A percentile compares a stretch with the other conserved stretches of the same genome.
These are phyloP conservation scores for Pleurotus giganteus DNA, from an alignment of 768 basidiomycete species.

Conservation along the genomic window DNA sequence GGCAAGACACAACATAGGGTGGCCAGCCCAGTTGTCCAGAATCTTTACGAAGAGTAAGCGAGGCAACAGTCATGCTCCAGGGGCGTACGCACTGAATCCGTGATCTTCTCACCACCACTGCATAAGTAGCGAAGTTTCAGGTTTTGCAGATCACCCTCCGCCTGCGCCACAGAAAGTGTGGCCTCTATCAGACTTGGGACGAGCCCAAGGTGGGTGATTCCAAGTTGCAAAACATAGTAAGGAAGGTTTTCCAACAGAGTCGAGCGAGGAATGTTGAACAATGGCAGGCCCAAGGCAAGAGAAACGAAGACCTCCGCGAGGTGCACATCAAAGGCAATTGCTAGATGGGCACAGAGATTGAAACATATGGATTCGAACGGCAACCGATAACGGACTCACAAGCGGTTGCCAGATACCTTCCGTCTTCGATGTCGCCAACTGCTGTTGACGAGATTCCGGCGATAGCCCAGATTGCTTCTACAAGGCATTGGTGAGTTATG, in stretches of 20 bases:
- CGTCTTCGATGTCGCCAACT: slow-evolving; percentile 21
- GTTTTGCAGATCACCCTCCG: slow-evolving; percentile 17
- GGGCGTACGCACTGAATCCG: slow-evolving; percentile 37
- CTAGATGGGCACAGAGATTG: slow-evolving; percentile 20
- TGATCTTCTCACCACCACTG: slow-evolving; percentile 54
- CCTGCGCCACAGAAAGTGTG: slow-evolving; percentile 34
- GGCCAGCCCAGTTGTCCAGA: slow-evolving; percentile 47
- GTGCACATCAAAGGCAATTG: slow-evolving; percentile 54
- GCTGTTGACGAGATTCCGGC: slow-evolving; percentile 29
- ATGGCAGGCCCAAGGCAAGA: slow-evolving; percentile 41
- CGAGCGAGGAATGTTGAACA: slow-evolving; percentile 41
- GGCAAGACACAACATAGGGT: slow-evolving; percentile 40
- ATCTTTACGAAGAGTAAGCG: slow-evolving; percentile 19
- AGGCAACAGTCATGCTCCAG: background rate
- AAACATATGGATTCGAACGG: background rate
- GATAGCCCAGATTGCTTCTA: slow-evolving; percentile 30
- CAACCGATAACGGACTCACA: slow-evolving; percentile 28
- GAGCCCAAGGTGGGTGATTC: slow-evolving; percentile 47
- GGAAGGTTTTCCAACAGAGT: slow-evolving; percentile 42
- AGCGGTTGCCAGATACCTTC: slow-evolving; percentile 39
- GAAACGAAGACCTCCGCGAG: slow-evolving; percentile 41
- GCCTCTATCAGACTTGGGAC: slow-evolving; percentile 55
- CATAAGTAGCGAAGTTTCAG: slow-evolving; percentile 41
- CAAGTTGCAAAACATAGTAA: slow-evolving; percentile 31
- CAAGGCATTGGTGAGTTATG: slow-evolving; percentile 29